Evolutionary conservation across 306 rosid species (phyloP).

Genomic region (Cucurbita ficifolia): DNA sequence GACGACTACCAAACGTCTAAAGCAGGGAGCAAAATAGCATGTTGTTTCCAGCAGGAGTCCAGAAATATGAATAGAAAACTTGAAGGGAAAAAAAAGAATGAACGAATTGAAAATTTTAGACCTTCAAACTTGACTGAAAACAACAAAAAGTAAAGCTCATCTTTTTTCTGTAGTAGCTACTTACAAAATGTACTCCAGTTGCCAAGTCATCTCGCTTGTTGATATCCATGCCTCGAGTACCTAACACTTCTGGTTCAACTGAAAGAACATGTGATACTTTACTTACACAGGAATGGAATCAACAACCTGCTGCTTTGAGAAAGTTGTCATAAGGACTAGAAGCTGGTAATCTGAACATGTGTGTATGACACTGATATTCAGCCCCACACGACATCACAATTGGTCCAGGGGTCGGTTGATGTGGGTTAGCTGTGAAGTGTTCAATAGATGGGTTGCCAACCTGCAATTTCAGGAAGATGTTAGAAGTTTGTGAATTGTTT

Average conservation of each 20-base stretch:
- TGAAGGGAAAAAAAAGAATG: not conserved
- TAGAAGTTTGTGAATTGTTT: not conserved
- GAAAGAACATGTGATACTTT: not conserved
- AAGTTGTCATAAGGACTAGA: conserved; percentile 83
- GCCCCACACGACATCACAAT: conserved; percentile 25
- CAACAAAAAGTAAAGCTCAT: not conserved
- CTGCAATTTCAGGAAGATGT: conserved; percentile 27
- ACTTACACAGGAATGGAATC: conserved; percentile 10
- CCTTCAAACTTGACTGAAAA: not conserved
- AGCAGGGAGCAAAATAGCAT: not conserved
- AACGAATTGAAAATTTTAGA: not conserved
- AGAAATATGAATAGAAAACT: not conserved
- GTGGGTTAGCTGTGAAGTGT: conserved; percentile 12
- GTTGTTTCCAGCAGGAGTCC: not conserved
- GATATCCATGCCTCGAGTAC: not conserved
- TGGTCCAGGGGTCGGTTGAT: conserved; percentile 10
- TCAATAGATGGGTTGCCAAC: conserved; percentile 21
- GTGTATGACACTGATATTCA: conserved; percentile 31
- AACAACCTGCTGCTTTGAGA: conserved; percentile 93
- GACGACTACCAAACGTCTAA: not conserved
- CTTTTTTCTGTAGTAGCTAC: not conserved
- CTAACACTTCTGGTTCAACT: not conserved
- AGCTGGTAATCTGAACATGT: conserved; percentile 54
- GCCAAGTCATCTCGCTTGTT: not conserved
- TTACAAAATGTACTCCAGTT: conserved; percentile 5